phyloP scores from a whole-genome alignment of 441 rosid species.

The Jatropha podagrica region DNA sequence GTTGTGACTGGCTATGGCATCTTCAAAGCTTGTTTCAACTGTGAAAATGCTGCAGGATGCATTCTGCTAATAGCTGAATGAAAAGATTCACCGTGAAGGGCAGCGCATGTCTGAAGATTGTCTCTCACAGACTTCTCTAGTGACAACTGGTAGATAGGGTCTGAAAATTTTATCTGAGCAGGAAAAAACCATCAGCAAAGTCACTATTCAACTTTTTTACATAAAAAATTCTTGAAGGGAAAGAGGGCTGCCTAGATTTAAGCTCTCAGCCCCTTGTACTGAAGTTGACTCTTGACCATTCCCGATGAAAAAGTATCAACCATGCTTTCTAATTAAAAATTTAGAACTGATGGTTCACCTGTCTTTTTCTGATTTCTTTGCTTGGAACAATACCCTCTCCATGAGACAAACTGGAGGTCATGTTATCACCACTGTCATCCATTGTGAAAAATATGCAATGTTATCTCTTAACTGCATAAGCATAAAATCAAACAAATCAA shows the following conservation, averaged over 20 bases:
- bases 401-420: constrained; percentile 64
- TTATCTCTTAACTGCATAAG: constrained; percentile 5
- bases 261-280: neutral
- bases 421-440: constrained; percentile 58
- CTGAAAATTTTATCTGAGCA: constrained; percentile 68
- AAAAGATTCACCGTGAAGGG: constrained; percentile 88
- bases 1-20: constrained; percentile 48
- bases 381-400: constrained; percentile 63
- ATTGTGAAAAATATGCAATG: neutral
- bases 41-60: constrained; percentile 85
- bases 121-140: constrained; percentile 81
- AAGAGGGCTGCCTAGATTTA: neutral
- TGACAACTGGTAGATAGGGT: constrained; percentile 78
- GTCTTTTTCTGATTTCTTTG: constrained; percentile 81
- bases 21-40: constrained; percentile 92
- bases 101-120: constrained; percentile 81
- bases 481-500: neutral
- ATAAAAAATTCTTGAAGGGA: neutral
- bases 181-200: constrained; percentile 1
- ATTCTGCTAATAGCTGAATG: constrained; percentile 72
- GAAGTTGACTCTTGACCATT: neutral
- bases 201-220: neutral
- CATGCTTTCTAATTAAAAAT: neutral
- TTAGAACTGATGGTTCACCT: constrained; percentile 44
- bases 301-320: neutral